Evolutionary conservation across 1,284 basidiomycete genomes (phyloP), one percentile per base, ranked within the genome.

Genomic region (Dichomitus squalens): DNA sequence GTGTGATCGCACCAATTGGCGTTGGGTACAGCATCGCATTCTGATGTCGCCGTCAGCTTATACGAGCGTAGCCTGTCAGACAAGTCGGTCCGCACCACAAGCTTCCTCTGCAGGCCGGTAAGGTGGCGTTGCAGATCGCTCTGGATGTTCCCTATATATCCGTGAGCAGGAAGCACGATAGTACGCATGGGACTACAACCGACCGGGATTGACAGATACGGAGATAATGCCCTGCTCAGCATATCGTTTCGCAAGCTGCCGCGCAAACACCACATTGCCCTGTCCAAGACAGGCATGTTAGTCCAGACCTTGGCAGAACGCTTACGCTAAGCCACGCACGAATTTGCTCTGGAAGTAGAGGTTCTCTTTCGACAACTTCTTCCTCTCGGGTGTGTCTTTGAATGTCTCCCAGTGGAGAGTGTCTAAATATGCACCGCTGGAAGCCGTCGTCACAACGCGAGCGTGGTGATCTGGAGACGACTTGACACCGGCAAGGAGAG

Each of bases 341-440:
- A 52, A 72, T 65, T 82, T 82, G 61, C 72, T 74, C 66, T 79
- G 76, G 34, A 65, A 69, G 61, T 82, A 82, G 25, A 79, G 68
- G 0, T 52, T 36, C 61, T 66, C 61, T 31, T 58, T 58, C 20
- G 59, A 55, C 2, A 70, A 43, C 52, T 71, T 70, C 56, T 55
- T 69, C 3, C 75, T 59, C 25, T 49, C 64, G 1, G 67, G 64
- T 1, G 66, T 66, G 31, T 71, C 72, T n/a, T n/a, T n/a, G n/a
- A n/a, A n/a, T n/a, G n/a, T n/a, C n/a, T n/a, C n/a, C n/a, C n/a
- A n/a, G n/a, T 70, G 49, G 27, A 76, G 29, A 7, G 51, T 61
- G 4, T 71, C 69, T 6, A 67, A 16, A 20, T 68, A 64, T 49
- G 76, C 60, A 7, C 54, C 71, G 11, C 55, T 55, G 0, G 80